Evolutionary conservation across 1,284 basidiomycete species (phyloP).

Genomic region (Ceratobasidium sp.): DNA sequence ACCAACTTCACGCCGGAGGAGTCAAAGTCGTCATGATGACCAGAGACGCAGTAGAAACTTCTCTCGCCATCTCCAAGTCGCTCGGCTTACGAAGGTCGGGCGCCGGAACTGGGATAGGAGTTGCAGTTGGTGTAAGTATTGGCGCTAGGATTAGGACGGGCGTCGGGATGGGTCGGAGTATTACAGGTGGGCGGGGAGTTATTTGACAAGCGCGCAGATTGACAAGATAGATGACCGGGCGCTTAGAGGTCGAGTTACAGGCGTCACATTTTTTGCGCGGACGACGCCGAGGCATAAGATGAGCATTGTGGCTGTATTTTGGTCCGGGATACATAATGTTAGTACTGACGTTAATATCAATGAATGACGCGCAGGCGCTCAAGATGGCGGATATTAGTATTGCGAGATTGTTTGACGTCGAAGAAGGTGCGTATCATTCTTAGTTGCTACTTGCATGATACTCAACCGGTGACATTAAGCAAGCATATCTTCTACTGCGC

Average conservation of each 20-base stretch:
- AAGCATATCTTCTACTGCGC: slow-evolving; percentile 99
- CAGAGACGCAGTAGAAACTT: slow-evolving; percentile 92
- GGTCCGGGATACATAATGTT: too few relatives aligned
- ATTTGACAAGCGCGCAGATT: slow-evolving; percentile 87
- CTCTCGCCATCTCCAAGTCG: slow-evolving; percentile 86
- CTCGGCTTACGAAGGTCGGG: slow-evolving; percentile 74
- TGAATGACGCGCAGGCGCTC: slow-evolving; percentile 96
- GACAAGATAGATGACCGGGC: slow-evolving; percentile 85
- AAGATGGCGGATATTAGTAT: slow-evolving; percentile 99
- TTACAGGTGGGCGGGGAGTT: slow-evolving; percentile 52
- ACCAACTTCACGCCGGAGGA: slow-evolving; percentile 78
- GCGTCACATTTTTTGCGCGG: slow-evolving; percentile 89
- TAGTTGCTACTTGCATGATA: neutral
- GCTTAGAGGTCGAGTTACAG: slow-evolving; percentile 79
- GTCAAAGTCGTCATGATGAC: slow-evolving; percentile 99
- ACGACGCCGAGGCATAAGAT: slow-evolving; percentile 98
- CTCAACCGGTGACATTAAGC: slow-evolving; percentile 59
- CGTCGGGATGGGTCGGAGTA: slow-evolving; percentile 38
- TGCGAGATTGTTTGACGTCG: slow-evolving; percentile 94
- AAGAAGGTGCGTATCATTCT: slow-evolving; percentile 76
- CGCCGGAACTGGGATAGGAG: slow-evolving; percentile 8
- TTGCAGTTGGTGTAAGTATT: slow-evolving; percentile 11
- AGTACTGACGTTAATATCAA: too few relatives aligned
- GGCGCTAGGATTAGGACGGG: slow-evolving; percentile 17
- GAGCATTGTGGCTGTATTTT: slow-evolving; percentile 94